Conservation (phyloP, 768 basidiomycete genomes). For the Cystobasidium tubakii region DNA sequence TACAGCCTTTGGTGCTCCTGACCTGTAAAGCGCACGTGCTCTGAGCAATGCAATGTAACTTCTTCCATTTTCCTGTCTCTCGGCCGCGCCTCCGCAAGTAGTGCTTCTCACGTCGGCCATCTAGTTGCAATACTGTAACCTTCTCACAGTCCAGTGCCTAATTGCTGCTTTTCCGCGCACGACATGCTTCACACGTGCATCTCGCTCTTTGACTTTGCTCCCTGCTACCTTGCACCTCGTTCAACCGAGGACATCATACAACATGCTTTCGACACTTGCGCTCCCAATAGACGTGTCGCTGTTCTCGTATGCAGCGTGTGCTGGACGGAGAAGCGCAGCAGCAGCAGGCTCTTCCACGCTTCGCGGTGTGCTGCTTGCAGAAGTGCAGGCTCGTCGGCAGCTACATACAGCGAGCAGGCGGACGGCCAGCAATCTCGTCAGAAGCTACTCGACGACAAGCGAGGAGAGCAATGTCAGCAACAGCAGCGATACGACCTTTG, state of each 20-base stretch:
- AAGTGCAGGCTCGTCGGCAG: background rate
- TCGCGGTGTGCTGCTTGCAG: background rate
- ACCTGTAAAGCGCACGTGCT: background rate
- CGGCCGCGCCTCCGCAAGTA: no score
- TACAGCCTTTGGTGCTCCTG: background rate
- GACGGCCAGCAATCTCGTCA: background rate
- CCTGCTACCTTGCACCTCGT: background rate
- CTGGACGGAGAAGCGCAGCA: background rate
- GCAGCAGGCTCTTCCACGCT: background rate
- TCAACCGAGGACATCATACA: background rate
- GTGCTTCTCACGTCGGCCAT: no score
- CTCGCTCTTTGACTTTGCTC: background rate
- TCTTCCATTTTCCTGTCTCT: background rate
- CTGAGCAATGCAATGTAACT: background rate
- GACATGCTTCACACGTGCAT: background rate
- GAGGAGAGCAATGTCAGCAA: slow-evolving; percentile 9
- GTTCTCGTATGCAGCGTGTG: background rate
- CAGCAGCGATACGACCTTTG: background rate
- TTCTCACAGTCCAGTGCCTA: no score
- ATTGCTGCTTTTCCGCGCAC: background rate
- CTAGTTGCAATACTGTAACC: no score
- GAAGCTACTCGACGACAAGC: slow-evolving; percentile 2
- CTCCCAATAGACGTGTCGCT: slow-evolving; percentile 1
- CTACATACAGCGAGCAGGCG: background rate
- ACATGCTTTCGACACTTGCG: background rate